These are phyloP conservation scores for Annulohypoxylon maeteangense DNA, from an alignment of 495 filamentous ascomycete species.

Conservation along the genomic window DNA sequence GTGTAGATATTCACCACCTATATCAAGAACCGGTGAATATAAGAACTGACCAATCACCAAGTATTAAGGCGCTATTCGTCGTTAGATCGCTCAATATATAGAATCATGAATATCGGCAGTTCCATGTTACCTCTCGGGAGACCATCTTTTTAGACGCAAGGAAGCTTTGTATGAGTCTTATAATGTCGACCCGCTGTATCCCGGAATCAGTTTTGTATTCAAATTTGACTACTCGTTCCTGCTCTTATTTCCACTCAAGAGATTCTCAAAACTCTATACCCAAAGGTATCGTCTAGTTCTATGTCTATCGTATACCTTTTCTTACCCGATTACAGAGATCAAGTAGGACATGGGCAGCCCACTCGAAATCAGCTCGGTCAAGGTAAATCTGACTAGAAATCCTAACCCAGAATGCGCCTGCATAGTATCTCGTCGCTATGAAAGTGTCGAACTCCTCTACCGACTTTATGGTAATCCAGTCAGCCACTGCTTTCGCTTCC, in stretches of 20 bases:
- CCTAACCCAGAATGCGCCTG: slow-evolving; percentile 72
- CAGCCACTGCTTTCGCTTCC: slow-evolving; percentile 51
- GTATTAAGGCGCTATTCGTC: not conserved
- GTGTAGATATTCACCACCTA: too few species aligned
- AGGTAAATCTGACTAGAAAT: slow-evolving; percentile 85
- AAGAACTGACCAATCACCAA: not conserved
- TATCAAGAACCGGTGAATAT: not conserved
- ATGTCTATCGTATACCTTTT: slow-evolving; percentile 57
- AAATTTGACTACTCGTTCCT: not conserved
- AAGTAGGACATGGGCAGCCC: slow-evolving; percentile 69
- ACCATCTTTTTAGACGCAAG: not conserved
- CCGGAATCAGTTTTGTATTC: not conserved
- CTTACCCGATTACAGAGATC: slow-evolving; percentile 69
- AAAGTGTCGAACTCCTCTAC: slow-evolving; percentile 75
- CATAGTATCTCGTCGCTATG: slow-evolving; percentile 71
- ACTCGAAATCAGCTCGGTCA: slow-evolving; percentile 80
- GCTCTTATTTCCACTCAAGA: not conserved
- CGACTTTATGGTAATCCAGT: slow-evolving; percentile 67
- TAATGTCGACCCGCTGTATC: not conserved
- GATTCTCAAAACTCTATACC: not conserved
- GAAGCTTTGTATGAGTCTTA: not conserved
- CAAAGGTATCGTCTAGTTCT: not conserved
- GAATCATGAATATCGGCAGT: not conserved
- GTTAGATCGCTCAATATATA: not conserved
- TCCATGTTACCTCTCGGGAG: not conserved